Evolutionary conservation across 768 basidiomycete species (phyloP).

Genomic region (Leccinum incarnatum): DNA sequence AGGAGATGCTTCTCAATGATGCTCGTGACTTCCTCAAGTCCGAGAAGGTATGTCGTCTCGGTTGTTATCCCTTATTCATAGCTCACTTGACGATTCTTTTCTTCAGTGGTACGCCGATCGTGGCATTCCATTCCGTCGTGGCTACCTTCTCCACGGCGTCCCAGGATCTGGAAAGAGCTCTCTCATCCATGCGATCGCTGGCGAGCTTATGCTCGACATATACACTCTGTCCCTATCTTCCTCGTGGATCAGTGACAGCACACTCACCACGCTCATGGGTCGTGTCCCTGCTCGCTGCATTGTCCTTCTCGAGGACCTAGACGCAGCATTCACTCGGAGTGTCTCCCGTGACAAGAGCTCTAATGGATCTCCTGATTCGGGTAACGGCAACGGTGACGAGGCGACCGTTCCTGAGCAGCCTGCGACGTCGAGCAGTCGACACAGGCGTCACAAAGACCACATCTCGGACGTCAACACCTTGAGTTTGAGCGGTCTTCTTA

Average conservation of each 20-base stretch:
- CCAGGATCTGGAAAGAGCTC: conserved; percentile 87
- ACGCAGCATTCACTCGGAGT: conserved; percentile 83
- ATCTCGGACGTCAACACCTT: conserved; percentile 79
- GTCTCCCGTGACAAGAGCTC: conserved; percentile 59
- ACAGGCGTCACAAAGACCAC: conserved; percentile 50
- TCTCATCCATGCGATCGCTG: conserved; percentile 84
- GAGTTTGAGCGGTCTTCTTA: conserved; percentile 76
- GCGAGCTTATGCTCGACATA: conserved; percentile 86
- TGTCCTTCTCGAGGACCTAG: conserved; percentile 86
- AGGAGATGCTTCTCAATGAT: conserved; percentile 84
- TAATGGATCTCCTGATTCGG: conserved; percentile 42
- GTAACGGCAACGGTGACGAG: conserved; percentile 34
- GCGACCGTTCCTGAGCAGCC: conserved; percentile 28
- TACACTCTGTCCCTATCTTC: conserved; percentile 86
- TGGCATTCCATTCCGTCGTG: conserved; percentile 88
- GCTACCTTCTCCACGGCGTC: conserved; percentile 80
- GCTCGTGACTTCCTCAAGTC: conserved; percentile 80
- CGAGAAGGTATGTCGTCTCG: conserved; percentile 57
- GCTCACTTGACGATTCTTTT: conserved; percentile 2
- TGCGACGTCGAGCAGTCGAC: conserved; percentile 37
- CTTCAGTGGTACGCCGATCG: conserved; percentile 87
- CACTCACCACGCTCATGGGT: conserved; percentile 82
- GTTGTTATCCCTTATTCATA: neutral
- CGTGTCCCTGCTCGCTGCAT: conserved; percentile 83
- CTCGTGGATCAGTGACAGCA: conserved; percentile 86